Percentiles rank a stretch among this genome's conserved stretches.
These are phyloP conservation scores for Heritiera fomes DNA, from an alignment of 345 rosid species.

Conservation along the genomic window DNA sequence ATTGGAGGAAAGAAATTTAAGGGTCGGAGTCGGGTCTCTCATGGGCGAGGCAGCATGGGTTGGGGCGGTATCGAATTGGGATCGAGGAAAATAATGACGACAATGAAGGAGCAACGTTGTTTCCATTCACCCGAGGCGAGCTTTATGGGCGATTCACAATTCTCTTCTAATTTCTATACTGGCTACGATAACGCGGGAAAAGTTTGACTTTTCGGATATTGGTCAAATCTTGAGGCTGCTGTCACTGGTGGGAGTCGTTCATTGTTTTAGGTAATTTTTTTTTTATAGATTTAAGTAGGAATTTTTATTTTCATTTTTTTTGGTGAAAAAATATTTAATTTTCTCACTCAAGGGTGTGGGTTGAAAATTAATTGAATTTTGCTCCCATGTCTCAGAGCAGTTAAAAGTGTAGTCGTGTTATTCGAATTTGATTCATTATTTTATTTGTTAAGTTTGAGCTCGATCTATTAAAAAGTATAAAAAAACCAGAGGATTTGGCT, in stretches of 20 bases:
- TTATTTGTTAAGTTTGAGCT: too few relatives aligned
- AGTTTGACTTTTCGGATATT: background rate
- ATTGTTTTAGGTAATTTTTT: background rate
- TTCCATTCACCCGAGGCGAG: background rate
- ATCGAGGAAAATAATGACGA: background rate
- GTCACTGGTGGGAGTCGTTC: background rate
- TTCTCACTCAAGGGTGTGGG: too few relatives aligned
- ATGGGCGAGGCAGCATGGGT: slow-evolving; percentile 11
- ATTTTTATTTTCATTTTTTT: too few relatives aligned
- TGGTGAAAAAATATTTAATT: too few relatives aligned
- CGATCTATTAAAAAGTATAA: slow-evolving; percentile 39
- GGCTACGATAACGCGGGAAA: background rate
- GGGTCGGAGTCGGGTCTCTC: slow-evolving; percentile 8
- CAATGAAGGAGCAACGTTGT: background rate
- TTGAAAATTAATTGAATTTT: too few relatives aligned
- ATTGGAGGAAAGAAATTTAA: background rate
- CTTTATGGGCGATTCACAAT: background rate
- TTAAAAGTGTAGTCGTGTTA: too few relatives aligned
- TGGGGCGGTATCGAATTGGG: background rate
- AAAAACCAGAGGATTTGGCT: slow-evolving; percentile 58
- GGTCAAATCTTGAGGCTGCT: too few relatives aligned
- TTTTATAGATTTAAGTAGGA: too few relatives aligned
- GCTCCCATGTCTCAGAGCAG: too few relatives aligned
- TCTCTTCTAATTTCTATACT: background rate
- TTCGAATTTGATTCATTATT: too few relatives aligned